These are phyloP conservation scores for Candida nitratophila DNA, from an alignment of 805 yeast genomes.

Conservation along the genomic window DNA sequence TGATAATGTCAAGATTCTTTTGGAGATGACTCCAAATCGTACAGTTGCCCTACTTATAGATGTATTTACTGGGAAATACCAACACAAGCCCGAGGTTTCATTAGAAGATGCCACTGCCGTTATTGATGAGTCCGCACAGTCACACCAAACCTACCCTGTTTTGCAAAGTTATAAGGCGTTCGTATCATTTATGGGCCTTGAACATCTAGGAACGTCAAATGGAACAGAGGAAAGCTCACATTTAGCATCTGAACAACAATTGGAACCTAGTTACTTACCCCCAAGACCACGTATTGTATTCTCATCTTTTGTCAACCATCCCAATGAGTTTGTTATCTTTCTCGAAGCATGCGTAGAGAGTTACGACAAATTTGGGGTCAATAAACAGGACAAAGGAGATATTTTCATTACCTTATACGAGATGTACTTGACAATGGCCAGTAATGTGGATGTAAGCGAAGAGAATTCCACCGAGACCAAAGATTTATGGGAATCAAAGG, in stretches of 20 bases:
- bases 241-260: conserved; percentile 12
- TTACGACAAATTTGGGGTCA: conserved; percentile 70
- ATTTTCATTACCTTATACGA: conserved; percentile 76
- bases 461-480: conserved; percentile 27
- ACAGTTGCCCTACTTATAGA: conserved; percentile 78
- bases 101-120: background rate
- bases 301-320: conserved; percentile 78
- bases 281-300: conserved; percentile 86
- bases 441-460: conserved; percentile 13
- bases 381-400: conserved; percentile 60
- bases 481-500: conserved; percentile 59
- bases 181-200: conserved; percentile 38
- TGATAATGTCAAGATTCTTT: conserved; percentile 46
- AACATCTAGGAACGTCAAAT: background rate
- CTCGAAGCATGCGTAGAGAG: conserved; percentile 84
- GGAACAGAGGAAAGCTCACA: background rate
- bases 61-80: conserved; percentile 81
- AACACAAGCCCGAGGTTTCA: conserved; percentile 29
- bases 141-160: background rate
- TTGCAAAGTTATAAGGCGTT: conserved; percentile 50
- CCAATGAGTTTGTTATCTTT: conserved; percentile 84
- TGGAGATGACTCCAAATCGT: conserved; percentile 67
- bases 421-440: conserved; percentile 61
- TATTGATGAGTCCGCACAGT: background rate
- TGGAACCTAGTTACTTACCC: conserved; percentile 70